These are phyloP conservation scores for Trichosporon inkin DNA, from an alignment of 1,284 basidiomycete genomes.

Conservation along the genomic window DNA sequence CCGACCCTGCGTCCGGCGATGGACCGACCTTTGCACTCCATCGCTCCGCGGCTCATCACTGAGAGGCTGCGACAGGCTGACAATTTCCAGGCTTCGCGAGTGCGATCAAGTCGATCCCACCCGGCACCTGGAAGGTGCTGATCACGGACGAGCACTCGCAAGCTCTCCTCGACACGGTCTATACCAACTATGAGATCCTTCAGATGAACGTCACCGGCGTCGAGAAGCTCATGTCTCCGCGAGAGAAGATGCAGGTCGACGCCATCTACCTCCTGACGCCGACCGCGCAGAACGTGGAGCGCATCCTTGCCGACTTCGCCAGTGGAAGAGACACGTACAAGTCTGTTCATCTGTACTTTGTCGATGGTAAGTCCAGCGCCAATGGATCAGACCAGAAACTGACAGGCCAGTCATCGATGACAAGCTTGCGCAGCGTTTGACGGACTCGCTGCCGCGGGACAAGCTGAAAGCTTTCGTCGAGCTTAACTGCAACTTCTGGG, in stretches of 20 bases:
- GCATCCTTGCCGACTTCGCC: slow-evolving; percentile 81
- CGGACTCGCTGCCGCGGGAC: slow-evolving; percentile 47
- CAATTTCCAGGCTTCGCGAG: slow-evolving; percentile 42
- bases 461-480: slow-evolving; percentile 68
- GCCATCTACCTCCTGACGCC: slow-evolving; percentile 93
- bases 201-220: slow-evolving; percentile 82
- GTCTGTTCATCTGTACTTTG: slow-evolving; percentile 87
- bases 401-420: slow-evolving; percentile 54
- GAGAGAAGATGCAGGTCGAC: slow-evolving; percentile 52
- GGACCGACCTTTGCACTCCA: neutral
- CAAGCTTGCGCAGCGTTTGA: slow-evolving; percentile 66
- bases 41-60: neutral
- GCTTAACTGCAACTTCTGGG: slow-evolving; percentile 83
- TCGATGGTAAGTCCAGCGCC: slow-evolving; percentile 65
- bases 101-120: slow-evolving; percentile 61
- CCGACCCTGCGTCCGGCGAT: neutral
- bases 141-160: slow-evolving; percentile 92
- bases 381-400: neutral
- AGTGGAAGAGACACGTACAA: slow-evolving; percentile 68
- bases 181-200: slow-evolving; percentile 89
- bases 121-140: slow-evolving; percentile 88
- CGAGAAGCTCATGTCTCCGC: slow-evolving; percentile 52
- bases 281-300: slow-evolving; percentile 87
- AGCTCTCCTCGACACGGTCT: slow-evolving; percentile 73
- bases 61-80: neutral